phyloP scores from a whole-genome alignment of 257 asterid species.

The Nemophila menziesii region DNA sequence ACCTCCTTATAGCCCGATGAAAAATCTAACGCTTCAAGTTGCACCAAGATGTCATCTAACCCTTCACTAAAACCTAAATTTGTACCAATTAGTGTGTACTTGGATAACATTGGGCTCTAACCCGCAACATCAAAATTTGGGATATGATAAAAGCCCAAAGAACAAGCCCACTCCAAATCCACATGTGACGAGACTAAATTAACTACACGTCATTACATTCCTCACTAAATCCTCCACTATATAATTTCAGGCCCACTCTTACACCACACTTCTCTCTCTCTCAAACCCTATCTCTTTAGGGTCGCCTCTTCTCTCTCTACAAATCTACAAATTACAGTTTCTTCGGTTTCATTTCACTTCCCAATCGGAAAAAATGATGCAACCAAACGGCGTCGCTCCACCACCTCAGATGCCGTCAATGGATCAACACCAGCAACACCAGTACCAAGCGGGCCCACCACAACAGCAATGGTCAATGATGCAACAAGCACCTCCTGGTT shows the following conservation, averaged over 20 bases:
- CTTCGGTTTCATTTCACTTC: neutral
- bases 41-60: too few relatives aligned
- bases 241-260: neutral
- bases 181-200: too few relatives aligned
- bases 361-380: conserved; percentile 42
- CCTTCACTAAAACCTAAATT: too few relatives aligned
- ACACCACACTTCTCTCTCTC: neutral
- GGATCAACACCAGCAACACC: conserved; percentile 42
- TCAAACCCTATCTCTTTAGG: conserved; percentile 22
- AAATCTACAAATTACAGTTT: conserved; percentile 5
- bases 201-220: too few relatives aligned
- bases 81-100: too few relatives aligned
- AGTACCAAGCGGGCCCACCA: conserved; percentile 6
- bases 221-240: neutral
- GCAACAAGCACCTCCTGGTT: conserved; percentile 21
- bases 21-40: too few relatives aligned
- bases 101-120: too few relatives aligned
- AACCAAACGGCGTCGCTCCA: conserved; percentile 56
- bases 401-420: conserved; percentile 26
- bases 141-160: too few relatives aligned
- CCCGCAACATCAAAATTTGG: too few relatives aligned
- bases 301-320: neutral
- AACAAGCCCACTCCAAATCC: too few relatives aligned
- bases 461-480: conserved; percentile 23
- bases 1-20: too few relatives aligned